Percentiles rank a stretch among this genome's conserved stretches.
Conservation (phyloP, 257 asterid genomes). For the Solanum dulcamara region DNA sequence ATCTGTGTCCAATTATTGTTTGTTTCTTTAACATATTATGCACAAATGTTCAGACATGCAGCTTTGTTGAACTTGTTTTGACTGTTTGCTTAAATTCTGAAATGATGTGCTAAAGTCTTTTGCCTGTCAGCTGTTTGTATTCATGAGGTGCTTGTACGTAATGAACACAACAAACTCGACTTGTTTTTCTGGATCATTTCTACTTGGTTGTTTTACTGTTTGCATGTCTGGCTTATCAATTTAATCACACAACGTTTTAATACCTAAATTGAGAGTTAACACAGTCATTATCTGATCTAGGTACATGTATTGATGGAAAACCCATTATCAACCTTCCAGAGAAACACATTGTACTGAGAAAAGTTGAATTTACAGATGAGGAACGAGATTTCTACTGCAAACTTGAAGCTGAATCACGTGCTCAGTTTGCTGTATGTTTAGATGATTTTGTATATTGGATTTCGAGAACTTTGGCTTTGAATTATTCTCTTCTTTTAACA, state of each 20-base stretch:
- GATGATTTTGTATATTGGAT: conserved; percentile 2
- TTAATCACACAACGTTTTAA: not conserved
- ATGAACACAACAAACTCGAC: not conserved
- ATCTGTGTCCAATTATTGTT: not conserved
- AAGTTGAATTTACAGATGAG: conserved; percentile 71
- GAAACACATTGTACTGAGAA: conserved; percentile 62
- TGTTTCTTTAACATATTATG: not conserved
- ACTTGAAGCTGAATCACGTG: conserved; percentile 87
- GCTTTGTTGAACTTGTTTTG: not conserved
- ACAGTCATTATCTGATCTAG: conserved; percentile 23
- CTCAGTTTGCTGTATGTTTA: conserved; percentile 89
- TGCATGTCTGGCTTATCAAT: not conserved
- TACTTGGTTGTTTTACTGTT: not conserved
- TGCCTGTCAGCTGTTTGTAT: not conserved
- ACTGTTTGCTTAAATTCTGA: not conserved
- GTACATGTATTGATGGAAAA: conserved; percentile 78
- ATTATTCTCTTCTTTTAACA: conserved; percentile 1
- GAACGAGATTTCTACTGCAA: conserved; percentile 76
- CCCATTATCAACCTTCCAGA: conserved; percentile 86
- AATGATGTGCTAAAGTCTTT: not conserved
- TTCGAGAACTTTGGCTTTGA: not conserved
- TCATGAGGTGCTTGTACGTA: not conserved
- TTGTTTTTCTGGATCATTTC: not conserved
- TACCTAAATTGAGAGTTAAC: not conserved
- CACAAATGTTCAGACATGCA: not conserved